A percentile compares a stretch with the other conserved stretches of the same genome.
phyloP scores from a whole-genome alignment of 2,329 filamentous ascomycete genomes.

The Plenodomus biglobosus region DNA sequence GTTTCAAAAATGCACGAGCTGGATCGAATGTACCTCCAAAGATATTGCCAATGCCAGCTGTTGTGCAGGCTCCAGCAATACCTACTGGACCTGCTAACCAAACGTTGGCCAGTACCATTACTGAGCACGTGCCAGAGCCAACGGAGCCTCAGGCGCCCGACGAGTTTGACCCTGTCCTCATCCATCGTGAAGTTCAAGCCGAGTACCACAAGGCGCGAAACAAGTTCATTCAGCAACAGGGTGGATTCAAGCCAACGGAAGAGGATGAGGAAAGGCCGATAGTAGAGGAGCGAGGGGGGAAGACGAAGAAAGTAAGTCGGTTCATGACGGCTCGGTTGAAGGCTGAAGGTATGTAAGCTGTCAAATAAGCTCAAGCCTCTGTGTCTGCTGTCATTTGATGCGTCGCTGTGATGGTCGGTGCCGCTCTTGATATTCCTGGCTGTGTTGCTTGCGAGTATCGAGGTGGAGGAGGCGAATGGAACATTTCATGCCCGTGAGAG shows the following conservation, averaged over 20 bases:
- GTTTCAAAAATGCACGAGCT: constrained; percentile 45
- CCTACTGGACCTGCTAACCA: constrained; percentile 48
- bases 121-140: constrained; percentile 52
- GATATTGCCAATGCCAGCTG: constrained; percentile 26
- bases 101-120: constrained; percentile 61
- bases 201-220: constrained; percentile 85
- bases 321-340: constrained; percentile 70
- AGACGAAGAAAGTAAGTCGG: constrained; percentile 64
- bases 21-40: constrained; percentile 16
- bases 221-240: constrained; percentile 77
- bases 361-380: not conserved
- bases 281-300: constrained; percentile 65
- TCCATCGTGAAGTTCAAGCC: constrained; percentile 75
- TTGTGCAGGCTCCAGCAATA: constrained; percentile 30
- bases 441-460: too few relatives aligned
- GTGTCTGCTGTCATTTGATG: not conserved
- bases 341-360: constrained; percentile 32
- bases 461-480: constrained; percentile 17
- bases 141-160: constrained; percentile 46
- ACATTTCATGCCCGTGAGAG: constrained; percentile 44
- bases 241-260: constrained; percentile 72
- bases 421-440: not conserved
- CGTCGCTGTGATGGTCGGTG: not conserved
- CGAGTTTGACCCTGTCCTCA: constrained; percentile 67
- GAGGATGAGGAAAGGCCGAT: constrained; percentile 67